These are phyloP conservation scores for Penicillium nucicola DNA, from an alignment of 495 filamentous ascomycete genomes.

Conservation along the genomic window DNA sequence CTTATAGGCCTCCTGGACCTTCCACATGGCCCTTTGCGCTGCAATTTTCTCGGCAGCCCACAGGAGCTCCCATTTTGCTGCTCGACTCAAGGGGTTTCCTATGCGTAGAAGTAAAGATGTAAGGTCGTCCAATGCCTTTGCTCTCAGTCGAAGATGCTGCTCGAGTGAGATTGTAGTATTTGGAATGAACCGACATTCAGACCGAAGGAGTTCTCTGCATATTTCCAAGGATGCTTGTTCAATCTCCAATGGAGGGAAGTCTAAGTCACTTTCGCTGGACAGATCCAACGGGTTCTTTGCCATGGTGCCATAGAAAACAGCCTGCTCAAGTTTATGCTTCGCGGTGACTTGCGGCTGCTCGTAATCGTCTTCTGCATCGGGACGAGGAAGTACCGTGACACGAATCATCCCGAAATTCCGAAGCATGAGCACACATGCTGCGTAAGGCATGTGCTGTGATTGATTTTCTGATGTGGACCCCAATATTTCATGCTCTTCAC, in stretches of 20 bases:
- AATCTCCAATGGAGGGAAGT: slow-evolving; percentile 66
- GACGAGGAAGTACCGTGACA: slow-evolving; percentile 45
- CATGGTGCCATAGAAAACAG: slow-evolving; percentile 84
- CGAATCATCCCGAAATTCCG: slow-evolving; percentile 78
- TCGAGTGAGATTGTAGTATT: slow-evolving; percentile 71
- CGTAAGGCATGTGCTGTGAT: slow-evolving; percentile 41
- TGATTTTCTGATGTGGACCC: slow-evolving; percentile 43
- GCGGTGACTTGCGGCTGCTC: slow-evolving; percentile 58
- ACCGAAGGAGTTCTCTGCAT: slow-evolving; percentile 78
- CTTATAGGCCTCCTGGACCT: slow-evolving; percentile 60
- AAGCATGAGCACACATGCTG: slow-evolving; percentile 69
- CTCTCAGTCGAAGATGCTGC: slow-evolving; percentile 68
- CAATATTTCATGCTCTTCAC: slow-evolving; percentile 46
- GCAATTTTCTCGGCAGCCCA: slow-evolving; percentile 87
- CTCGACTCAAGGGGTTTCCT: slow-evolving; percentile 54
- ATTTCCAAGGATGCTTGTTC: slow-evolving; percentile 74
- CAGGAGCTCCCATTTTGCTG: slow-evolving; percentile 75
- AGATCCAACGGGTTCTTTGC: slow-evolving; percentile 79
- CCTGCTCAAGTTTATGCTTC: slow-evolving; percentile 88
- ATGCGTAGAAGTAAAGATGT: slow-evolving; percentile 59
- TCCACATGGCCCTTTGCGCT: slow-evolving; percentile 81
- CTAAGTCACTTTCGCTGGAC: slow-evolving; percentile 54
- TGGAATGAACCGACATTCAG: slow-evolving; percentile 68
- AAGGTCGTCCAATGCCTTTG: slow-evolving; percentile 67
- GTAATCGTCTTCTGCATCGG: slow-evolving; percentile 13